A percentile compares a stretch with the other conserved stretches of the same genome.
These are phyloP conservation scores for Candida tropicalis DNA, from an alignment of 1,139 yeast species.

Conservation along the genomic window DNA sequence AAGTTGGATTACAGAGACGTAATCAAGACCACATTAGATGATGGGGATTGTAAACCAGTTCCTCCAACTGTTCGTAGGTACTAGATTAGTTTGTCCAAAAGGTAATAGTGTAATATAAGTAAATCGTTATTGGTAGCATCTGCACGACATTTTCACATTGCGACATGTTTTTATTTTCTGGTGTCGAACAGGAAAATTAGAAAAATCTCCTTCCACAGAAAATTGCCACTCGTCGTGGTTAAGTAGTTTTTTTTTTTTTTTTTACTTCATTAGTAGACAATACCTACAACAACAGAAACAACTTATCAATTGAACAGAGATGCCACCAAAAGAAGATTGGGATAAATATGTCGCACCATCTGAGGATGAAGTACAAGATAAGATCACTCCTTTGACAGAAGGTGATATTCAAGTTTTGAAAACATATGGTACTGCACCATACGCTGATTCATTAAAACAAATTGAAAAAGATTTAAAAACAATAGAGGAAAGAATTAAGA, in stretches of 20 bases:
- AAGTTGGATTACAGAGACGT: conserved; percentile 85
- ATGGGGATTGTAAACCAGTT: conserved; percentile 87
- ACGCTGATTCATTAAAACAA: conserved; percentile 75
- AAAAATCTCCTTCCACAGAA: conserved; percentile 1
- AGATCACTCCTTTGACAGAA: conserved; percentile 86
- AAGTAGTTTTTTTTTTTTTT: background rate
- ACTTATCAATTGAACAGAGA: conserved; percentile 22
- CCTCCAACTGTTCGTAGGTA: conserved; percentile 97
- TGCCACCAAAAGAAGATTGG: conserved; percentile 95
- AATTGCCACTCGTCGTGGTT: conserved; percentile 1
- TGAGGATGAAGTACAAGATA: conserved; percentile 71
- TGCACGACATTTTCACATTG: background rate
- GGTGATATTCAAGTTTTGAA: conserved; percentile 96
- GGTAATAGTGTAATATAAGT: too few relatives aligned
- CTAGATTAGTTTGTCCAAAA: too few relatives aligned
- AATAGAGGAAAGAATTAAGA: conserved; percentile 84
- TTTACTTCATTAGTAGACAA: background rate
- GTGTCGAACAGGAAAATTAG: background rate
- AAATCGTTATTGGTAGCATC: background rate
- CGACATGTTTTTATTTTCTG: background rate
- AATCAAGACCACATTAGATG: conserved; percentile 81
- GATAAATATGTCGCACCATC: conserved; percentile 90
- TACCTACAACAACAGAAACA: too few relatives aligned
- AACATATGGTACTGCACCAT: conserved; percentile 97
- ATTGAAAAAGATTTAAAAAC: conserved; percentile 85